Evolutionary conservation across 2,329 filamentous ascomycete genomes (phyloP).

Genomic region (Neonectria coccinea): DNA sequence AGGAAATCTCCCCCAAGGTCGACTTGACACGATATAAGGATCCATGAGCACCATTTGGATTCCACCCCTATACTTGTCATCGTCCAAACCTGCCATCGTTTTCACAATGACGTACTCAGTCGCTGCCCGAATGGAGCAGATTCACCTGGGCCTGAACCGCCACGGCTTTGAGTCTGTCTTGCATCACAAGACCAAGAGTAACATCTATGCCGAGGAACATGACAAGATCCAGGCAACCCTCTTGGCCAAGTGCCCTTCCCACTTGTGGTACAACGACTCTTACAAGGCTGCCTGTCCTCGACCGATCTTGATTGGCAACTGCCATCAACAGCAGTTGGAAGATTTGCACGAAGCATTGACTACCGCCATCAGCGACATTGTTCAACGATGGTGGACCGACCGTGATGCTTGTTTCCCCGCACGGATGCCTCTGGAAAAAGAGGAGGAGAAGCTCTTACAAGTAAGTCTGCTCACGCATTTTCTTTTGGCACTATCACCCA

Average conservation of each 20-base stretch:
- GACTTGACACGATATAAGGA: background rate
- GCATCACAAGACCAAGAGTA: background rate
- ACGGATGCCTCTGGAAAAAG: conserved; percentile 50
- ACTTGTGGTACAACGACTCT: conserved; percentile 47
- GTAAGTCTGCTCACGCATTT: conserved; percentile 27
- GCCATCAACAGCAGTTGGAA: conserved; percentile 48
- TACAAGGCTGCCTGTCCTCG: conserved; percentile 46
- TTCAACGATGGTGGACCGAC: conserved; percentile 55
- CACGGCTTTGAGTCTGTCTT: conserved; percentile 24
- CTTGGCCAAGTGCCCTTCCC: conserved; percentile 39
- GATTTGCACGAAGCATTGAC: conserved; percentile 49
- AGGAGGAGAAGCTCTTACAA: conserved; percentile 48
- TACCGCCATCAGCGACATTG: conserved; percentile 50
- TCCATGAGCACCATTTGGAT: background rate
- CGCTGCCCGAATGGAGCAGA: conserved; percentile 33
- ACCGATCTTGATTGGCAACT: conserved; percentile 49
- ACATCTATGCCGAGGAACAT: conserved; percentile 35
- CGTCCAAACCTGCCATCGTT: background rate
- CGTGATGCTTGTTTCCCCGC: conserved; percentile 44
- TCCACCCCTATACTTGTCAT: background rate
- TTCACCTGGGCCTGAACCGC: conserved; percentile 30
- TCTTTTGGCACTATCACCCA: background rate
- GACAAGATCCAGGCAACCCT: conserved; percentile 33
- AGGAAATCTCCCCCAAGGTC: background rate
- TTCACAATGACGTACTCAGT: conserved; percentile 18